Percentiles rank a stretch among this genome's conserved stretches.
These are phyloP conservation scores for Dactylis glomerata DNA, from an alignment of 176 grass and related monocot genomes.

Conservation along the genomic window DNA sequence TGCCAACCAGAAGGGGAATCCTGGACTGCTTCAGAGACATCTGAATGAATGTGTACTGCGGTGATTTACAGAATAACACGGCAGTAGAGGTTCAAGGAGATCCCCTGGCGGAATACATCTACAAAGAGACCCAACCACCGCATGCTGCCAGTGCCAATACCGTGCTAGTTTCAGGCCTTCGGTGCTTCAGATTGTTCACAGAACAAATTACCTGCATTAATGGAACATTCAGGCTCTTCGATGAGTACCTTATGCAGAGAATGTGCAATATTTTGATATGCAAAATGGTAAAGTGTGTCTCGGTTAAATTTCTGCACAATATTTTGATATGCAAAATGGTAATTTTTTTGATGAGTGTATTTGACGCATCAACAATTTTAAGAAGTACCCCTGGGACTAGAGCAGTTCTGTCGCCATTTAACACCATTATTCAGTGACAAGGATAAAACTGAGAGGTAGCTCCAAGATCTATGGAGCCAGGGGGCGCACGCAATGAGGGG, in stretches of 20 bases:
- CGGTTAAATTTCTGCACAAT: not conserved
- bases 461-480: not conserved
- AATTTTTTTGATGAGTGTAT: too few relatives aligned
- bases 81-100: slow-evolving; percentile 88
- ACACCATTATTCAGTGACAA: not conserved
- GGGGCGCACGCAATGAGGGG: not conserved
- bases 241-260: not conserved
- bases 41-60: not conserved
- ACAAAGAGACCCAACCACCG: slow-evolving; percentile 59
- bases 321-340: too few relatives aligned
- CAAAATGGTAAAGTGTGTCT: not conserved
- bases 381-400: not conserved
- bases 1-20: not conserved
- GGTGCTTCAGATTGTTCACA: not conserved
- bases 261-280: not conserved
- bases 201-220: slow-evolving; percentile 12
- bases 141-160: slow-evolving; percentile 42
- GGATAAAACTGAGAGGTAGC: not conserved
- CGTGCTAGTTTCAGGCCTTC: not conserved
- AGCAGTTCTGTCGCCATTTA: not conserved
- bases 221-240: not conserved
- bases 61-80: slow-evolving; percentile 72
- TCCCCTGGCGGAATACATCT: slow-evolving; percentile 53
- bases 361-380: not conserved
- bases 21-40: slow-evolving; percentile 10